Conservation (phyloP, 2,329 filamentous ascomycete species). For the Neopestalotiopsis rosae region DNA sequence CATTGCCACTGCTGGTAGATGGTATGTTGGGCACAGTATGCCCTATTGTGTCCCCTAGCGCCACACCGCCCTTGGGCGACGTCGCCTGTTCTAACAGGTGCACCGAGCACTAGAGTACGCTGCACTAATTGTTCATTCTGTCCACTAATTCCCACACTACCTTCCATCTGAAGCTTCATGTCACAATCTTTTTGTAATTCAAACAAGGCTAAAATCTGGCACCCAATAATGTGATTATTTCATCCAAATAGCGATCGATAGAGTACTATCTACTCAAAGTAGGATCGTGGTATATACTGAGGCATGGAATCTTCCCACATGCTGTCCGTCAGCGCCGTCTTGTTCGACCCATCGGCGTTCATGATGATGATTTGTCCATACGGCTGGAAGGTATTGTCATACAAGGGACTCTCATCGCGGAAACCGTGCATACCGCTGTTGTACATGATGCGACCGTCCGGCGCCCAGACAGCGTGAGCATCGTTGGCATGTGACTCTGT, state of each 20-base stretch:
- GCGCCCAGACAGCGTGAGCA: constrained; percentile 49
- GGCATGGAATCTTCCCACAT: constrained; percentile 42
- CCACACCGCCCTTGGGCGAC: no score
- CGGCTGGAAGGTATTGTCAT: constrained; percentile 40
- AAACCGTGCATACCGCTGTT: constrained; percentile 49
- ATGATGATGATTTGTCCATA: constrained; percentile 45
- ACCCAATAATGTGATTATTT: no score
- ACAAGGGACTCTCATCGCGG: constrained; percentile 44
- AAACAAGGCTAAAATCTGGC: no score
- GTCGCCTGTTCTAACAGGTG: no score
- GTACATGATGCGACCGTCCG: constrained; percentile 47
- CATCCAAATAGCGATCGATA: neutral
- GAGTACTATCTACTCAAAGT: neutral
- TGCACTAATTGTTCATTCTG: no score
- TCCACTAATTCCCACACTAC: no score
- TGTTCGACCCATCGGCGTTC: constrained; percentile 44
- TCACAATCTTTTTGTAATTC: no score
- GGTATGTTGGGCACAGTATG: no score
- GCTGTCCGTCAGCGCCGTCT: constrained; percentile 34
- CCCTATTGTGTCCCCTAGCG: no score
- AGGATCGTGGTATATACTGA: constrained; percentile 14
- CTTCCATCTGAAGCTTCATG: no score
- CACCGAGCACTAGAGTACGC: no score
- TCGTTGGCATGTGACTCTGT: constrained; percentile 45
- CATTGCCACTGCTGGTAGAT: no score